A percentile compares a stretch with the other conserved stretches of the same genome.
phyloP scores from a whole-genome alignment of 495 filamentous ascomycete species.

The Xylona heveae region DNA sequence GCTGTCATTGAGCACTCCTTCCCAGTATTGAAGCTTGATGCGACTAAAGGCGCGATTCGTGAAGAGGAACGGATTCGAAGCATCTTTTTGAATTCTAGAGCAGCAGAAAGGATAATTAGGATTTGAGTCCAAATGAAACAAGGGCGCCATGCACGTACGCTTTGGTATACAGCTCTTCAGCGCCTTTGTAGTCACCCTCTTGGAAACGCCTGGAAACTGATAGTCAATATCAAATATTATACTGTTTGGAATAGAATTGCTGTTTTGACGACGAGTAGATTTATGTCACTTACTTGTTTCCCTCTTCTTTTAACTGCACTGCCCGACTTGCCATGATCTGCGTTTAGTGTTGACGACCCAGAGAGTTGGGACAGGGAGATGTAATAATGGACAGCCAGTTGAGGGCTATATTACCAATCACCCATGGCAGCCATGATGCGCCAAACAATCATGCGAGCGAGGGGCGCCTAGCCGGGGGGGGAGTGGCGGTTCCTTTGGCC shows the following conservation, averaged over 20 bases:
- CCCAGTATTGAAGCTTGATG: slow-evolving; percentile 45
- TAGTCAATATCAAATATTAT: slow-evolving; percentile 1
- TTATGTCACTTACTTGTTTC: slow-evolving; percentile 34
- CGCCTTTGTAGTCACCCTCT: slow-evolving; percentile 44
- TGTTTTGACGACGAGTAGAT: no score
- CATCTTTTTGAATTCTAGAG: slow-evolving; percentile 33
- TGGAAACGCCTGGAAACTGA: slow-evolving; percentile 29
- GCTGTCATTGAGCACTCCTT: slow-evolving; percentile 67
- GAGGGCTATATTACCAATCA: no score
- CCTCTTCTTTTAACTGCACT: slow-evolving; percentile 30
- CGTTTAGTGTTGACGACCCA: no score
- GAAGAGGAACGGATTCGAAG: slow-evolving; percentile 39
- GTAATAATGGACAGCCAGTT: no score
- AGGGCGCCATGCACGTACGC: slow-evolving; percentile 32
- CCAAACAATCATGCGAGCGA: no score
- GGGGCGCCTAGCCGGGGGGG: no score
- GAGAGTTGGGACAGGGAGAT: no score
- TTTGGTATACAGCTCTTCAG: slow-evolving; percentile 66
- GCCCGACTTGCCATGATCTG: no score
- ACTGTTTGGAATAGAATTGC: not conserved
- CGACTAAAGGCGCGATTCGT: slow-evolving; percentile 84
- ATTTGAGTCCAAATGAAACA: not conserved
- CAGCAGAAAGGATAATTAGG: not conserved
- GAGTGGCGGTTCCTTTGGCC: no score
- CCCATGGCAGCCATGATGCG: no score